These are phyloP conservation scores for Sclerotinia glacialis DNA, from an alignment of 2,329 filamentous ascomycete species.

Conservation along the genomic window DNA sequence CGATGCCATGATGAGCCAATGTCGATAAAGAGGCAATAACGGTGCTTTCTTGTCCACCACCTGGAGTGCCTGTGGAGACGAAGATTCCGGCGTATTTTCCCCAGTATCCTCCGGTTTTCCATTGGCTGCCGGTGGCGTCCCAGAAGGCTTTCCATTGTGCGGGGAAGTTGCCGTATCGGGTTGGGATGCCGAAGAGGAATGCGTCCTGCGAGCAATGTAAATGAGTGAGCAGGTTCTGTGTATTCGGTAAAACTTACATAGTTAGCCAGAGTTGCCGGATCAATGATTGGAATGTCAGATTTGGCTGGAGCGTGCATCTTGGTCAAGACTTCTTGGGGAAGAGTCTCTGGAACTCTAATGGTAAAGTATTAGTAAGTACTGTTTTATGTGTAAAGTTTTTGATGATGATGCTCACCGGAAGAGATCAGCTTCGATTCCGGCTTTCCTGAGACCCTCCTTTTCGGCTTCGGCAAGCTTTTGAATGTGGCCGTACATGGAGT, in stretches of 20 bases:
- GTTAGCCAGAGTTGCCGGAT: slow-evolving; percentile 57
- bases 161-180: slow-evolving; percentile 94
- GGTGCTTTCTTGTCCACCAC: slow-evolving; percentile 92
- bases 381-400: slow-evolving; percentile 11
- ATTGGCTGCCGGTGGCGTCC: slow-evolving; percentile 86
- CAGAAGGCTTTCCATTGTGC: slow-evolving; percentile 88
- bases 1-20: slow-evolving; percentile 87
- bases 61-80: slow-evolving; percentile 77
- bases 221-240: not conserved
- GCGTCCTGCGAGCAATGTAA: slow-evolving; percentile 56
- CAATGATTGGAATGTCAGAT: slow-evolving; percentile 62
- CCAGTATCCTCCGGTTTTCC: slow-evolving; percentile 71
- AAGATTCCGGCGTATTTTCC: slow-evolving; percentile 93
- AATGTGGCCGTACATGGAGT: slow-evolving; percentile 94
- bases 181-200: slow-evolving; percentile 92
- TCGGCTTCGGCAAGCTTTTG: slow-evolving; percentile 80
- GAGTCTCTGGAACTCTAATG: slow-evolving; percentile 72
- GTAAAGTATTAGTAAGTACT: not conserved
- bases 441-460: slow-evolving; percentile 83
- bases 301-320: slow-evolving; percentile 93
- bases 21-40: slow-evolving; percentile 79
- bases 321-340: slow-evolving; percentile 72
- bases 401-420: slow-evolving; percentile 45
- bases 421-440: slow-evolving; percentile 76
- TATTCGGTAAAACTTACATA: slow-evolving; percentile 46